Conservation (phyloP, 2,329 filamentous ascomycete species). For the Colletotrichum coccodes region DNA sequence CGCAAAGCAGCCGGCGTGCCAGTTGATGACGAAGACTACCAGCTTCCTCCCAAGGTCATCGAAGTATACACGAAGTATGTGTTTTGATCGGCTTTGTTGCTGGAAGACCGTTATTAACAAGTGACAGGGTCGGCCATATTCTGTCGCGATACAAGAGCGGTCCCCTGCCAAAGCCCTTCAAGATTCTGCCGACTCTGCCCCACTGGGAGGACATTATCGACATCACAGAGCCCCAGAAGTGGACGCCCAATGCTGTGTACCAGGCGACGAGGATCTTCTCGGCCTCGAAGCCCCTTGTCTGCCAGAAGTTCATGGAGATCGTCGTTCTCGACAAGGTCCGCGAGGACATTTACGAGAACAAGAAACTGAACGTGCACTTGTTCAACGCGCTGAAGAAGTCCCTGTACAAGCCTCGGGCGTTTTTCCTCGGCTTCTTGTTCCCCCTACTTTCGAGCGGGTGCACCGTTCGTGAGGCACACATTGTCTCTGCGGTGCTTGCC, state of each 20-base stretch:
- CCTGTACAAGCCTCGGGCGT: slow-evolving; percentile 92
- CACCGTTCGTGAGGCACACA: slow-evolving; percentile 90
- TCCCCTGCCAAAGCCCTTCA: slow-evolving; percentile 97
- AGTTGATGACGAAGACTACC: slow-evolving; percentile 84
- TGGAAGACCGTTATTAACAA: slow-evolving; percentile 26
- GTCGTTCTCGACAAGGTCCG: slow-evolving; percentile 91
- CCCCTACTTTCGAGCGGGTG: slow-evolving; percentile 88
- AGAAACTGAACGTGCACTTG: slow-evolving; percentile 94
- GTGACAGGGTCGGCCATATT: slow-evolving; percentile 79
- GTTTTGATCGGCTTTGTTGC: neutral
- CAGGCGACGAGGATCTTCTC: slow-evolving; percentile 94
- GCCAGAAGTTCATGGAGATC: slow-evolving; percentile 86
- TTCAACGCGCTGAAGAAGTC: slow-evolving; percentile 95
- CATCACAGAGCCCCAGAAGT: slow-evolving; percentile 81
- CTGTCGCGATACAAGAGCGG: slow-evolving; percentile 94
- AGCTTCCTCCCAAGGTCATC: slow-evolving; percentile 89
- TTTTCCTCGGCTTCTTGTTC: slow-evolving; percentile 90
- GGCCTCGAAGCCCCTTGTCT: slow-evolving; percentile 81
- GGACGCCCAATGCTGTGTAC: slow-evolving; percentile 82
- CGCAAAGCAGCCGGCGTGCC: slow-evolving; percentile 56
- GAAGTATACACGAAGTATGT: slow-evolving; percentile 90
- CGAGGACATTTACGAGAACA: slow-evolving; percentile 92
- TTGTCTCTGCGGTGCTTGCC: slow-evolving; percentile 86
- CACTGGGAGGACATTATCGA: slow-evolving; percentile 91
- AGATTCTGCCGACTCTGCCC: slow-evolving; percentile 91